Evolutionary conservation across 148 eudicot genomes (phyloP), one percentile per base, ranked within the genome.

Genomic region (Dianthus caryophyllus): DNA sequence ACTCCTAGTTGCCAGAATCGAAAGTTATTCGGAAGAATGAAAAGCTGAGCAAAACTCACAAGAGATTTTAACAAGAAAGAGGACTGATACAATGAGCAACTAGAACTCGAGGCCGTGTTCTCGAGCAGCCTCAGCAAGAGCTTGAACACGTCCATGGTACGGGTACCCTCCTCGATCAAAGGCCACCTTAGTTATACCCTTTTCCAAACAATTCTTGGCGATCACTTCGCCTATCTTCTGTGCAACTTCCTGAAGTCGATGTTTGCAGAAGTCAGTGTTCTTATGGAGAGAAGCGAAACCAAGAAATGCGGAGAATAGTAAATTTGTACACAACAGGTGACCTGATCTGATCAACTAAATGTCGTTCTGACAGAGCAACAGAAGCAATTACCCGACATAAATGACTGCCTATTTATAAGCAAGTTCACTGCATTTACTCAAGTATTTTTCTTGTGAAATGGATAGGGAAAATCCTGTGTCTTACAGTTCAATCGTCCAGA

Each of bases 151-250:
- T 20, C 95, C 95, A 75, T 88, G 95, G 73, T 88, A 88, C 55
- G 82, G 90, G 72, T 85, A 84, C 48, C 95, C 95, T 36, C 95
- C 95, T 70, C 95, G 67, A 75, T 88, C 90, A 76, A 88, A 85
- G 46, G 90, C 90, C 66, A 88, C 95, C 73, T 84, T 82, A 0
- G 79, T 84, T 55, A 88, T 88, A 72, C 94, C 94, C 58, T 85
- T 88, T 65, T 85, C 94, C 68, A 88, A 70, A 60, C 94, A 88
- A 57, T 68, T 72, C 73, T 85, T 88, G 17, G 90, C 94, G 39
- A 88, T 81, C 49, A 67, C 69, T 78, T 88, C 94, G 6, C 90
- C 94, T 17, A 88, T 67, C 77, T 82, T 85, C 75, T 76, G 82
- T 8, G 95, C 95, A 14, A 85, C 82, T 66, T 88, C 95, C 95